These are phyloP conservation scores for Paecilomyces sp. DNA, from an alignment of 2,329 filamentous ascomycete species.

Conservation along the genomic window DNA sequence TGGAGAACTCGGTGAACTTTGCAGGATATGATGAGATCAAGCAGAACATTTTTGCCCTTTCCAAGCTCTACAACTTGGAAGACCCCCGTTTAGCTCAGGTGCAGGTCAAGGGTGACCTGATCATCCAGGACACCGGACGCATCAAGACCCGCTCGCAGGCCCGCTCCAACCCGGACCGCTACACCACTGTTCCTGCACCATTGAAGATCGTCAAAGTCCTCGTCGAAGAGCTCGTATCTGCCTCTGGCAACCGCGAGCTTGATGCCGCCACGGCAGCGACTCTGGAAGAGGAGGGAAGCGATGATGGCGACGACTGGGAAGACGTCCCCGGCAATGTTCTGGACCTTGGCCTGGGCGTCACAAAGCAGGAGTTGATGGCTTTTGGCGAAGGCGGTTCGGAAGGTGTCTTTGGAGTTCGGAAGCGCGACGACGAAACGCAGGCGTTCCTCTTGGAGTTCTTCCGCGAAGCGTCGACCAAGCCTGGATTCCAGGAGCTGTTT, in stretches of 20 bases:
- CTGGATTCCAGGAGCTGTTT: conserved; percentile 51
- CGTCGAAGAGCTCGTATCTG: conserved; percentile 81
- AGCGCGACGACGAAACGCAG: conserved; percentile 85
- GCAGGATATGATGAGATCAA: conserved; percentile 97
- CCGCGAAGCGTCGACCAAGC: conserved; percentile 45
- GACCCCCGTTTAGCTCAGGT: conserved; percentile 73
- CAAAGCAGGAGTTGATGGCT: conserved; percentile 73
- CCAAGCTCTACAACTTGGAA: conserved; percentile 81
- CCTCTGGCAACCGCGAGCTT: conserved; percentile 52
- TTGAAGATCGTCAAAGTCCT: conserved; percentile 96
- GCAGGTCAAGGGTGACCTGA: conserved; percentile 83
- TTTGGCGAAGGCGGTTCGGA: conserved; percentile 52
- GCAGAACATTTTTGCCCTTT: conserved; percentile 90
- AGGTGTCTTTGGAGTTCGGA: conserved; percentile 45
- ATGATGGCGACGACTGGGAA: conserved; percentile 79
- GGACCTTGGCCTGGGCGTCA: conserved; percentile 64
- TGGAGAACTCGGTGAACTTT: conserved; percentile 95
- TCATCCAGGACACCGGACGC: conserved; percentile 67
- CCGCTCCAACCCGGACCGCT: conserved; percentile 82
- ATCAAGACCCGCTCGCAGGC: conserved; percentile 94
- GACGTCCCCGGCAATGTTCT: conserved; percentile 70
- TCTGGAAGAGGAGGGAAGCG: conserved; percentile 53
- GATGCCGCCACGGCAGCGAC: conserved; percentile 55
- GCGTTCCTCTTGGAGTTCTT: conserved; percentile 80
- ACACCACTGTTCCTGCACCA: conserved; percentile 76